Base-by-base conservation (phyloP, 2,329 filamentous ascomycete species). In the Rugonectria rugulosa region DNA sequence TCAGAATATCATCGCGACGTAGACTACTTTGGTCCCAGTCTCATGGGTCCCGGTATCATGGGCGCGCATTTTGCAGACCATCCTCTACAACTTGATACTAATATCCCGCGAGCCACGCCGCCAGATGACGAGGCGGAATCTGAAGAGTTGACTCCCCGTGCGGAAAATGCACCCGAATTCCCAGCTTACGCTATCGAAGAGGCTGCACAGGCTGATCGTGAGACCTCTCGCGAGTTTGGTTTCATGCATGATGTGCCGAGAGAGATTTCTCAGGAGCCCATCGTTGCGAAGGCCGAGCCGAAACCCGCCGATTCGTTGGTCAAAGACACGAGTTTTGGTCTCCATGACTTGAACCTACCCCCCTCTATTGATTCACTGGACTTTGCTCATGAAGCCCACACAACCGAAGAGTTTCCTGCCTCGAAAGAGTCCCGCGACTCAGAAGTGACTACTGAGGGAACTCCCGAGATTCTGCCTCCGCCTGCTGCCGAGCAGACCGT, bases 91-190 rank as follows among this genome's bases (percentile, higher is more conserved):
- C 73, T 81, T 51, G 73, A 81, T 46, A 82, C 79, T 11, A 66
- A 67, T 19, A 19, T 70, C 20, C 56, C 67, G 10, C 62, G 72
- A 14, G 50, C 71, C 17, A 61, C 67, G 2, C 69, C 73, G 4
- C 66, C 70, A 9, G 66, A 75, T 8, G 82, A 87, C 44, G 68
- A 81, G 23, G 74, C 86, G 8, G 87, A 80, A 38, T 90, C 88
- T 6, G 78, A 86, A 61, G 84, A 91, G 66, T 81, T 82, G 1
- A 92, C 89, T 1, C 89, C 90, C 1, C 90, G 85, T 57, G 87
- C 87, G 5, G 80, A 78, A 15, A 53, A 61, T n/a, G 68, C 57
- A 52, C 72, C 70, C 9, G 66, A 68, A 36, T 60, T 74, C 11
- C 69, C 68, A 7, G 46, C 36, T 20, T 36, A 57, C n/a, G 11